phyloP scores from a whole-genome alignment of 2,329 filamentous ascomycete species.

The Exophiala aquamarina region DNA sequence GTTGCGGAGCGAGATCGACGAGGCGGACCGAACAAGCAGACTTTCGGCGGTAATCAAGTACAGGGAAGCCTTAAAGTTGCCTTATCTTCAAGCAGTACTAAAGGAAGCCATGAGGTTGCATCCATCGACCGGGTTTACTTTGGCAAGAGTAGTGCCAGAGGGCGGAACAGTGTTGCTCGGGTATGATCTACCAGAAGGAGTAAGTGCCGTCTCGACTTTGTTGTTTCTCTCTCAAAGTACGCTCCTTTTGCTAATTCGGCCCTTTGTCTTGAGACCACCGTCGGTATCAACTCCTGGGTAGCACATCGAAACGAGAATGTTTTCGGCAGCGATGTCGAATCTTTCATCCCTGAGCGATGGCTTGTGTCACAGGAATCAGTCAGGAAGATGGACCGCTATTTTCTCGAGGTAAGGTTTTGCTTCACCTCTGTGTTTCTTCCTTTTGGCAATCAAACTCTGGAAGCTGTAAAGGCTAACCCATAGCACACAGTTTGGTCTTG shows the following conservation, averaged over 20 bases:
- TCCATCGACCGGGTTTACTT: slow-evolving; percentile 48
- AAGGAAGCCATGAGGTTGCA: slow-evolving; percentile 54
- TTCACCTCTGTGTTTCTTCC: too few relatives aligned
- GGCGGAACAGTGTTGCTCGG: too few relatives aligned
- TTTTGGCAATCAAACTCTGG: slow-evolving; percentile 15
- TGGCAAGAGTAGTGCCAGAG: slow-evolving; percentile 52
- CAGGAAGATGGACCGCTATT: too few relatives aligned
- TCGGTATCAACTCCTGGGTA: slow-evolving; percentile 37
- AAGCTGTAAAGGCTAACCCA: slow-evolving; percentile 25
- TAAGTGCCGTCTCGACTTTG: too few relatives aligned
- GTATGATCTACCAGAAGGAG: too few relatives aligned
- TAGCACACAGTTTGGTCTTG: slow-evolving; percentile 23
- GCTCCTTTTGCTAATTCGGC: too few relatives aligned
- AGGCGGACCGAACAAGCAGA: slow-evolving; percentile 34
- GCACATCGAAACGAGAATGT: slow-evolving; percentile 40
- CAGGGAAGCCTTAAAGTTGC: slow-evolving; percentile 24
- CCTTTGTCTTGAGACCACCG: slow-evolving; percentile 36
- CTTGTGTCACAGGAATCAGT: too few relatives aligned
- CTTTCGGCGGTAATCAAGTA: slow-evolving; percentile 17
- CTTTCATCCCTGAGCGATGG: slow-evolving; percentile 52
- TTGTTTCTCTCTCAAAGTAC: too few relatives aligned
- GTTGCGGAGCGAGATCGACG: slow-evolving; percentile 43
- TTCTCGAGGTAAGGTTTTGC: too few relatives aligned
- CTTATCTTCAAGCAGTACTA: slow-evolving; percentile 53
- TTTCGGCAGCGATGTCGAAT: slow-evolving; percentile 48